Evolutionary conservation across 306 rosid species (phyloP), one percentile per base, ranked within the genome.

Genomic region (Medicago lupulina): DNA sequence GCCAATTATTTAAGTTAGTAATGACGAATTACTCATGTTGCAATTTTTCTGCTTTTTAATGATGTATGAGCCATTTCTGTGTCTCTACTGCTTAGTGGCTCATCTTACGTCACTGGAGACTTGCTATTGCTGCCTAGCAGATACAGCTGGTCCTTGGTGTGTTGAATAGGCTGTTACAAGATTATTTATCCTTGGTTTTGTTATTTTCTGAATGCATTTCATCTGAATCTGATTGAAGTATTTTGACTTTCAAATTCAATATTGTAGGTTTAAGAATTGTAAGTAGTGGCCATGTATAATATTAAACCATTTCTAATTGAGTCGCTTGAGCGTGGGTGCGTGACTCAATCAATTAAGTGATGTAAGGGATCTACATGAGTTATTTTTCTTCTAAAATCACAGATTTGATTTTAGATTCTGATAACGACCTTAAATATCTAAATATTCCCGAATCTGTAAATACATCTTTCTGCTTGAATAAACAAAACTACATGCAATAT

Each of bases 1-100:
- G 51, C 87, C 96, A 88, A 64, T 88, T 83, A 82, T 83, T 73
- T 3, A 5, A 2, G 79, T 87, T 51, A 79, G 78, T 55, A 36
- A 75, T 86, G 97, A 88, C 82, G 85, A 85, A 75, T 51, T 18
- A 64, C n/a, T 12, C 73, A 15, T 65, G 75, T 64, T 83, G 64
- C 47, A 62, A 67, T 61, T 82, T 71, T 19, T 62, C 31, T 73
- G 17, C 68, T 17, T 44, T 25, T 39, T 31, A 3, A 16, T 81
- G 74, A 63, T 67, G 83, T 23, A 76, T 54, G 74, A 54, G 14
- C 25, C 63, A 34, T 70, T 53, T 19, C 9, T 23, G 17, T 54
- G n/a, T 36, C 58, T 58, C 23, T 13, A 40, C 68, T 47, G 44
- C 62, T 15, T 31, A 67, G 69, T 80, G 78, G 62, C 80, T 40